Base-by-base conservation (phyloP, 257 asterid genomes). In the Jacaranda copaia region DNA sequence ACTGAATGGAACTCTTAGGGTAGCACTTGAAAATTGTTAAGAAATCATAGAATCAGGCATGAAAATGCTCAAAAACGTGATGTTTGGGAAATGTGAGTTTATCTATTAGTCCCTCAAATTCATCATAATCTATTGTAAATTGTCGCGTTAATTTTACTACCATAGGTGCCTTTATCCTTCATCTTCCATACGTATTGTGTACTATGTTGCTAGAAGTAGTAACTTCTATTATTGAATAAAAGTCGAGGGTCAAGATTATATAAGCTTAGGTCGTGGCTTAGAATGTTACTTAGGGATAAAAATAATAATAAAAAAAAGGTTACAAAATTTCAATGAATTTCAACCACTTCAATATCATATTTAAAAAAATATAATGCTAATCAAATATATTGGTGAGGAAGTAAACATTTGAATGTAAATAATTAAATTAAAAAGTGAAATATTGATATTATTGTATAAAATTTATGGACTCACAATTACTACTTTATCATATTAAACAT, bases 81-180 rank as follows among this genome's bases (percentile, higher is more conserved):
- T 48, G 60, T 68, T 11, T 2, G 80, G 80, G 83, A 58, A 67
- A 43, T 49, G 72, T 43, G 76, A 36, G 8, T 67, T 67, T n/a
- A 67, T 67, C 36, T 65, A 70, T 64, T 25, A 25, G 2, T 73
- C 83, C 58, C 56, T 66, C 72, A 25, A 73, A 79, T n/a, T 72
- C 73, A 70, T 70, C 72, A 32, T 43, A 2, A 70, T 25, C 16
- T 19, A 39, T 15, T 9, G 35, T 4, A 13, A 49, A 59, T 16
- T 9, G 10, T 39, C 39, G 14, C 42, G 52, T 70, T 70, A 2
- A 49, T 45, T 25, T 48, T 67, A 70, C 39, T 19, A 36, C 18
- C 11, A 20, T 32, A 49, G 12, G 59, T 68, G 55, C 36, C 46
- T 68, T n/a, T 60, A 32, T 60, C 15, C 14, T 60, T 60, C 67